These are phyloP conservation scores for Dendrothele bispora DNA, from an alignment of 768 basidiomycete genomes.

Conservation along the genomic window DNA sequence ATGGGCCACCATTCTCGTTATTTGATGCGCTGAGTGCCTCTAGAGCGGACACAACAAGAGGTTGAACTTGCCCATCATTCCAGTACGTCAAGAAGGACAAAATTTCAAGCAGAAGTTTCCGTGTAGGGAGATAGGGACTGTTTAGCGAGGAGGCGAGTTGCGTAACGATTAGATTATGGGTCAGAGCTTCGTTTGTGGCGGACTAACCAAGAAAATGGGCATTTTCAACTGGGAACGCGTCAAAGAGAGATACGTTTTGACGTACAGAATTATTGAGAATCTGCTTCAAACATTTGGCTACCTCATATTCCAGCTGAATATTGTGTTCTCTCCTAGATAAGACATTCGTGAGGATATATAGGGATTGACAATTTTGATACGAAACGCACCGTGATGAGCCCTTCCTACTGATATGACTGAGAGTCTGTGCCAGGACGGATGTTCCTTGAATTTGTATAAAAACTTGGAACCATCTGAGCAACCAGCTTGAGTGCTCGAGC, in stretches of 20 bases:
- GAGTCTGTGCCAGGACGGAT: slow-evolving; percentile 77
- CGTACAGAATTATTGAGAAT: slow-evolving; percentile 71
- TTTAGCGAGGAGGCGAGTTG: slow-evolving; percentile 83
- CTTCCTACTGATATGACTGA: slow-evolving; percentile 75
- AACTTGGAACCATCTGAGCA: slow-evolving; percentile 70
- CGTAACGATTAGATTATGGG: slow-evolving; percentile 69
- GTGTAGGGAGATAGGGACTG: slow-evolving; percentile 74
- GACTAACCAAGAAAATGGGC: slow-evolving; percentile 36
- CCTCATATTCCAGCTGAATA: slow-evolving; percentile 77
- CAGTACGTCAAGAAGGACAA: slow-evolving; percentile 72
- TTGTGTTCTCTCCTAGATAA: slow-evolving; percentile 58
- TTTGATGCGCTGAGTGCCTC: slow-evolving; percentile 72
- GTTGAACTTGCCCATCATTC: slow-evolving; percentile 58
- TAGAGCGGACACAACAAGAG: slow-evolving; percentile 72
- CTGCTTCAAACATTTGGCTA: slow-evolving; percentile 82
- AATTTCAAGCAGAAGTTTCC: slow-evolving; percentile 78
- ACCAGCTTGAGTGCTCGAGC: neutral
- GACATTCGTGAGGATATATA: slow-evolving; percentile 14
- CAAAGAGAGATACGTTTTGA: slow-evolving; percentile 18
- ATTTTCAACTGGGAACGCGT: slow-evolving; percentile 8
- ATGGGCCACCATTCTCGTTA: slow-evolving; percentile 58
- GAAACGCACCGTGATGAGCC: slow-evolving; percentile 54
- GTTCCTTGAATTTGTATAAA: slow-evolving; percentile 81
- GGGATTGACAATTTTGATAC: neutral
- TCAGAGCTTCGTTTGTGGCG: slow-evolving; percentile 71